Base-by-base conservation (phyloP, 805 yeast species). In the Hanseniaspora osmophila region DNA sequence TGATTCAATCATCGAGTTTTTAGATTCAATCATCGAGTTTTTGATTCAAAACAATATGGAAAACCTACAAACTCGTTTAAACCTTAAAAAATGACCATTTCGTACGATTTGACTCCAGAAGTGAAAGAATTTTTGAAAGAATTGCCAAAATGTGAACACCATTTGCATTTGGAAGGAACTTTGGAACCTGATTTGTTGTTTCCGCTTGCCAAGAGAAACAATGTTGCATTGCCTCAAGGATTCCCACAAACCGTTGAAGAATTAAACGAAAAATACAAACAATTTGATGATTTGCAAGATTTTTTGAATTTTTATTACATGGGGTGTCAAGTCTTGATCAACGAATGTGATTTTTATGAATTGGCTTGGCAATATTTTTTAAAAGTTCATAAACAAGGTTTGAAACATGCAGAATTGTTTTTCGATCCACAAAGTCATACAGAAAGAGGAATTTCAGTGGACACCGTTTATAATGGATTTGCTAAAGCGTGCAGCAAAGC, bases 391-490 rank as follows among this genome's bases (percentile, higher is more conserved):
- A 51, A 56, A 9, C 83, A 80, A 55, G 83, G 84, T 15, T 66
- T 80, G 44, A 62, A 61, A 30, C 94, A 84, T 58, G 73, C 85
- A 2, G 94, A 84, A 63, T 77, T 78, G 1, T 84, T 84, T 60
- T 84, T 80, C 53, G 94, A 84, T 57, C 94, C 94, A 16, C 94
- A 84, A 63, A 85, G 86, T 10, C 94, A 84, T 55, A 70, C 82
- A 29, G 78, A 75, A 45, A 69, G 94, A 53, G 82, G 78, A 10
- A 64, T 84, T 41, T 52, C 69, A 12, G 64, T 82, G 38, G 81
- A 77, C 10, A 61, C 67, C 2, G 84, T 84, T 15, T 74, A 81
- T 30, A 57, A 59, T 12, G 94, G 94, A 5, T 76, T 84, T 56
- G 62, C 74, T 49, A 71, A 73, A 54, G 94, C 92, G 3, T 71